A percentile compares a stretch with the other conserved stretches of the same genome.
These are phyloP conservation scores for Populus hybrid DNA, from an alignment of 441 rosid species.

Conservation along the genomic window DNA sequence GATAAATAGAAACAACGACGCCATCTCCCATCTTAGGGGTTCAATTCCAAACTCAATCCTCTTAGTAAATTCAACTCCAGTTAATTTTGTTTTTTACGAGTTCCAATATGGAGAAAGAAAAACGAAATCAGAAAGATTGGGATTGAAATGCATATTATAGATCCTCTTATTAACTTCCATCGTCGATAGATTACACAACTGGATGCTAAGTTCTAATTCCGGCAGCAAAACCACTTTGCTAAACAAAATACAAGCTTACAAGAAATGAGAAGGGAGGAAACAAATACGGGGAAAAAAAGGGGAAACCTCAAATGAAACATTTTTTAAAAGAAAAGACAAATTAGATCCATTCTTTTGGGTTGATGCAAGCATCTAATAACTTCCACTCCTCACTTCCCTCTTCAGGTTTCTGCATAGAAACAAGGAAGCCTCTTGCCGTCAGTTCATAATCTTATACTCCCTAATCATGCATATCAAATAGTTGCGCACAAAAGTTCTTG, in stretches of 20 bases:
- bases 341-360: conserved; percentile 91
- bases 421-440: neutral
- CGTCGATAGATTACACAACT: conserved; percentile 8
- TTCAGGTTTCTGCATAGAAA: conserved; percentile 66
- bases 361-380: conserved; percentile 90
- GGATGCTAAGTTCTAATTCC: conserved; percentile 9
- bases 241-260: neutral
- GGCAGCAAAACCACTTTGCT: neutral
- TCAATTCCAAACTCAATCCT: neutral
- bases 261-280: neutral
- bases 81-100: neutral
- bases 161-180: conserved; percentile 2
- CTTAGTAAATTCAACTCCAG: neutral
- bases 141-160: neutral
- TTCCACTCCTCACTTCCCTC: conserved; percentile 99
- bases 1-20: neutral
- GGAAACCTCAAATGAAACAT: too few species aligned
- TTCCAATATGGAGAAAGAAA: neutral
- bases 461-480: neutral
- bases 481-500: neutral
- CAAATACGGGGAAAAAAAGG: neutral
- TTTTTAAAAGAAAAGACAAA: neutral
- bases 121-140: neutral
- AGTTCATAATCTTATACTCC: conserved; percentile 3
- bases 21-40: neutral